phyloP scores from a whole-genome alignment of 2,329 filamentous ascomycete species.

The Seiridium unicorne region DNA sequence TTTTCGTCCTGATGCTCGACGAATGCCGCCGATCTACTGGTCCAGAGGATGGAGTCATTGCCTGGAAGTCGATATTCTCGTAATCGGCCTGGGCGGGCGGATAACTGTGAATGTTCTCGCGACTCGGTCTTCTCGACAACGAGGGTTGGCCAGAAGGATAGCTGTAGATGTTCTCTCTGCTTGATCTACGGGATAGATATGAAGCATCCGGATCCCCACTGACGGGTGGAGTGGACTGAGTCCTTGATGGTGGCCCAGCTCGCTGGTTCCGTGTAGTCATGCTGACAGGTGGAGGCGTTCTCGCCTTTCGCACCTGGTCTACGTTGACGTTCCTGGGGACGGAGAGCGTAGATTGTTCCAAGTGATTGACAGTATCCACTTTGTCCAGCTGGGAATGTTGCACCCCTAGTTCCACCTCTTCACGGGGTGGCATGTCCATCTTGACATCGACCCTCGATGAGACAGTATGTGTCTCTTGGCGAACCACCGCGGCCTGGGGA shows the following conservation, averaged over 20 bases:
- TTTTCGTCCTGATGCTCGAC: constrained; percentile 13
- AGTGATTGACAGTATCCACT: neutral
- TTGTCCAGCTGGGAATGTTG: neutral
- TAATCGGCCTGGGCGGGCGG: constrained; percentile 14
- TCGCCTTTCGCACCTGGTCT: constrained; percentile 24
- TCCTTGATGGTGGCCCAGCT: constrained; percentile 31
- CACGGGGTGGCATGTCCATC: too few species aligned
- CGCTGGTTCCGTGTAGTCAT: constrained; percentile 38
- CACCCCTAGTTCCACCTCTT: neutral
- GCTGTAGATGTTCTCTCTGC: constrained; percentile 27
- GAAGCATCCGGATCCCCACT: constrained; percentile 12
- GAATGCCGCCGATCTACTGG: constrained; percentile 22
- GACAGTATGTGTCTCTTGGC: too few species aligned
- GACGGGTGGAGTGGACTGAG: constrained; percentile 32
- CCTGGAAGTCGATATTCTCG: constrained; percentile 14
- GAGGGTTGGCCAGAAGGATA: constrained; percentile 10
- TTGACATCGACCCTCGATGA: too few species aligned
- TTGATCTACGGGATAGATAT: constrained; percentile 24
- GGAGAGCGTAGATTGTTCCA: neutral
- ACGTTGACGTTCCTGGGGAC: neutral
- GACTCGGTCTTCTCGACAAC: constrained; percentile 14
- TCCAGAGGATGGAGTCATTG: constrained; percentile 17
- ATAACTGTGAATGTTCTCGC: constrained; percentile 17
- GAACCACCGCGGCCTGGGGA: too few species aligned
- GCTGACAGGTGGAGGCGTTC: constrained; percentile 39